Evolutionary conservation across 768 basidiomycete species (phyloP).

Genomic region (Mycena metata): DNA sequence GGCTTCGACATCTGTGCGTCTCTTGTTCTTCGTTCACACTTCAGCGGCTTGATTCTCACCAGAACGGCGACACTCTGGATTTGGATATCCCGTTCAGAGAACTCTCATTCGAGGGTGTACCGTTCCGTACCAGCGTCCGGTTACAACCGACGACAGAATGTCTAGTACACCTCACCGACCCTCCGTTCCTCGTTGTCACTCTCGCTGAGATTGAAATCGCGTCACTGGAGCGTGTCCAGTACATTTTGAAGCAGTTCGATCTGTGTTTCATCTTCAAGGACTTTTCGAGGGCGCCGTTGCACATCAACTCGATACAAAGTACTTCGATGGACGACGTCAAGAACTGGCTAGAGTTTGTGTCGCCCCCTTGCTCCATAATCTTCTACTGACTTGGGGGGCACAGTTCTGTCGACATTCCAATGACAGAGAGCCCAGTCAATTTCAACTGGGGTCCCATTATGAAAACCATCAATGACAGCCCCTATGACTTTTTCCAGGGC

Average conservation of each 20-base stretch:
- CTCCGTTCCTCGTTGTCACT: constrained; percentile 96
- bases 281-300: constrained; percentile 91
- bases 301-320: constrained; percentile 96
- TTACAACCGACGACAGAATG: constrained; percentile 98
- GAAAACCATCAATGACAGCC: constrained; percentile 98
- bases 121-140: constrained; percentile 93
- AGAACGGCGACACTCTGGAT: constrained; percentile 87
- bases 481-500: constrained; percentile 93
- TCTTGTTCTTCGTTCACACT: background rate
- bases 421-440: constrained; percentile 97
- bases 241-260: constrained; percentile 96
- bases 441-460: constrained; percentile 98
- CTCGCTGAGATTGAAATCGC: constrained; percentile 96
- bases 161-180: constrained; percentile 93
- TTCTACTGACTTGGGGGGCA: constrained; percentile 26
- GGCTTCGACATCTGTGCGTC: constrained; percentile 76
- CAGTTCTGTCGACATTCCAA: constrained; percentile 96
- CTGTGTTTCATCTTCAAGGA: constrained; percentile 98
- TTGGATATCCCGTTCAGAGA: constrained; percentile 98
- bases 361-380: constrained; percentile 15
- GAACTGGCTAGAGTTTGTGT: constrained; percentile 95
- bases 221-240: constrained; percentile 96
- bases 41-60: constrained; percentile 8
- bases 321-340: constrained; percentile 96
- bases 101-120: constrained; percentile 96